Base-by-base conservation (phyloP, 805 yeast species). In the Cyberlindnera suaveolens region DNA sequence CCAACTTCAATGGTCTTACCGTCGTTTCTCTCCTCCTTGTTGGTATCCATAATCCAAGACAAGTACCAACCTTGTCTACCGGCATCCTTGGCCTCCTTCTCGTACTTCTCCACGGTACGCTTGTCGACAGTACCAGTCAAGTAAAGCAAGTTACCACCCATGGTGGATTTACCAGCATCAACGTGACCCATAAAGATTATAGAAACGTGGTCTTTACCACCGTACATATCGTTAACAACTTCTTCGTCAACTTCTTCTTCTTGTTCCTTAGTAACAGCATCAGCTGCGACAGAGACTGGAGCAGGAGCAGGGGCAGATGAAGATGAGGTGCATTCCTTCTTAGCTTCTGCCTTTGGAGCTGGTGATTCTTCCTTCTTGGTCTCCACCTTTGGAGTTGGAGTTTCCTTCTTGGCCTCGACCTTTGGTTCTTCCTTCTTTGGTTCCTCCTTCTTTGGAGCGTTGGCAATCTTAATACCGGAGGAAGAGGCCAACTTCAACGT, bases 31-130 rank as follows among this genome's bases (percentile, higher is more conserved):
- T 93, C 99, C 71, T 93, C 99, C 69, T 88, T 90, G 72, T 95
- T 93, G 57, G 97, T 91, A 67, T 93, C 99, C 96, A 93, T 90
- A 57, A 93, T 95, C 99, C 99, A 93, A 8, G 98, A 90, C 56
- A 93, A 73, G 66, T 93, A 93, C 99, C 99, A 93, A 67, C 97
- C 97, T 72, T 93, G 99, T 74, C 98, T 85, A 66, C 99, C 98
- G 37, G 98, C 98, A 58, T 93, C 99, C 67, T 89, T 89, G 47
- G 99, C 99, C 70, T 93, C 99, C 66, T 90, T 80, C 72, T 93
- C 98, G 64, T 91, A 91, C 67, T 93, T 93, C 57, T 93, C 99
- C 53, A 93, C 93, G 17, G 97, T 91, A 72, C 99, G 86, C 75
- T 93, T 93, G 68, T 93, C 99, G 48, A 93, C 99, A 38, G 97